These are phyloP conservation scores for Neoarthrinium moseri DNA, from an alignment of 2,329 filamentous ascomycete species.

Conservation along the genomic window DNA sequence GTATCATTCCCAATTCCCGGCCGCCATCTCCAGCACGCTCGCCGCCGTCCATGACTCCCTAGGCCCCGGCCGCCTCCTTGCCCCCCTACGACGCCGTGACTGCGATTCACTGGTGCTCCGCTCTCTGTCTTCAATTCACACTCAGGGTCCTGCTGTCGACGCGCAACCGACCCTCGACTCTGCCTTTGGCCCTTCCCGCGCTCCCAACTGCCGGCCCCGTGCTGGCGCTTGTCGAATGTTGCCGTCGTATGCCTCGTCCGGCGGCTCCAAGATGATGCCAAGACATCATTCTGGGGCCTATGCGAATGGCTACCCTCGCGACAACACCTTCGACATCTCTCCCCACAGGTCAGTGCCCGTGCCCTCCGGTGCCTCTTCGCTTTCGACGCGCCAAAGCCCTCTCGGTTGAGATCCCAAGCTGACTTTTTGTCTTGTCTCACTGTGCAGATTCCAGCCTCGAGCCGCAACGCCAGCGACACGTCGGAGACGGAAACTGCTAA, in stretches of 20 bases:
- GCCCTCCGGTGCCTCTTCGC: conserved; percentile 7
- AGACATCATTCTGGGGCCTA: conserved; percentile 75
- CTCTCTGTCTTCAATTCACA: neutral
- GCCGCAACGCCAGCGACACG: conserved; percentile 69
- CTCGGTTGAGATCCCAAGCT: neutral
- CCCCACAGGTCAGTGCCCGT: conserved; percentile 71
- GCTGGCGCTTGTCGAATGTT: conserved; percentile 45
- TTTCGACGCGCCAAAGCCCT: conserved; percentile 15
- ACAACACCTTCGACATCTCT: conserved; percentile 80
- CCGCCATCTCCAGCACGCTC: no score
- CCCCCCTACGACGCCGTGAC: neutral
- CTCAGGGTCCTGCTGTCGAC: no score
- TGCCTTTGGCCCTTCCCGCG: neutral
- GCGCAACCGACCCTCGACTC: neutral
- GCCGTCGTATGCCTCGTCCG: conserved; percentile 54
- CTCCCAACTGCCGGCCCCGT: conserved; percentile 2
- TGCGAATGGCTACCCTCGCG: conserved; percentile 79
- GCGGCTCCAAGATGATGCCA: conserved; percentile 73
- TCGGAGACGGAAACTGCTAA: conserved; percentile 70
- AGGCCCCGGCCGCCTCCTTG: neutral
- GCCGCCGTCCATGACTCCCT: conserved; percentile 1
- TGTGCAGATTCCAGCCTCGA: conserved; percentile 86
- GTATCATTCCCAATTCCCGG: no score
- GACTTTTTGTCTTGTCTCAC: conserved; percentile 8
- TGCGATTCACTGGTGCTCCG: neutral